A percentile compares a stretch with the other conserved stretches of the same genome.
These are phyloP conservation scores for Fomitopsis pinicola DNA, from an alignment of 1,284 basidiomycete genomes.

Conservation along the genomic window DNA sequence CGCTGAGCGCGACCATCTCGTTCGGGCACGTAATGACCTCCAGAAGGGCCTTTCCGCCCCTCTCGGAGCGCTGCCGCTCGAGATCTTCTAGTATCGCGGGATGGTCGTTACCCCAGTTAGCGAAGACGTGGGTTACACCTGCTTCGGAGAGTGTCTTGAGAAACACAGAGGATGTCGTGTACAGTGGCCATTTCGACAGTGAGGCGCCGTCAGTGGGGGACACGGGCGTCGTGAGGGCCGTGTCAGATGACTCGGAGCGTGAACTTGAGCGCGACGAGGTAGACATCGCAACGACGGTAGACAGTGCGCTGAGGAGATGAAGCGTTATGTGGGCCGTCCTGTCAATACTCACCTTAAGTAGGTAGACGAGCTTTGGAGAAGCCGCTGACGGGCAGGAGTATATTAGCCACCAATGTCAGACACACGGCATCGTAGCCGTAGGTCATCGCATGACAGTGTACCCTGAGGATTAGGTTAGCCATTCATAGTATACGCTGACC, in stretches of 20 bases:
- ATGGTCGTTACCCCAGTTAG: slow-evolving; percentile 75
- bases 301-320: not conserved
- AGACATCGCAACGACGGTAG: not conserved
- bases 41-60: slow-evolving; percentile 35
- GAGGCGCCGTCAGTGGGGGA: not conserved
- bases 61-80: slow-evolving; percentile 43
- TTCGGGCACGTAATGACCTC: slow-evolving; percentile 65
- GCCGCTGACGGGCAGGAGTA: not conserved
- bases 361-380: not conserved
- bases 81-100: slow-evolving; percentile 68
- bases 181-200: slow-evolving; percentile 27
- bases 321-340: not conserved
- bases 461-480: not conserved
- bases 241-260: not conserved
- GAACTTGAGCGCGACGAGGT: not conserved
- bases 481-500: not conserved
- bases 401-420: not conserved
- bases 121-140: slow-evolving; percentile 67
- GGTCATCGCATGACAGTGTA: not conserved
- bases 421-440: not conserved
- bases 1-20: slow-evolving; percentile 71
- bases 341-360: not conserved
- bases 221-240: not conserved
- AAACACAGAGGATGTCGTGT: slow-evolving; percentile 57
- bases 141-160: slow-evolving; percentile 51